These are phyloP conservation scores for Rhodotorula taiwanensis DNA, from an alignment of 768 basidiomycete genomes.

Conservation along the genomic window DNA sequence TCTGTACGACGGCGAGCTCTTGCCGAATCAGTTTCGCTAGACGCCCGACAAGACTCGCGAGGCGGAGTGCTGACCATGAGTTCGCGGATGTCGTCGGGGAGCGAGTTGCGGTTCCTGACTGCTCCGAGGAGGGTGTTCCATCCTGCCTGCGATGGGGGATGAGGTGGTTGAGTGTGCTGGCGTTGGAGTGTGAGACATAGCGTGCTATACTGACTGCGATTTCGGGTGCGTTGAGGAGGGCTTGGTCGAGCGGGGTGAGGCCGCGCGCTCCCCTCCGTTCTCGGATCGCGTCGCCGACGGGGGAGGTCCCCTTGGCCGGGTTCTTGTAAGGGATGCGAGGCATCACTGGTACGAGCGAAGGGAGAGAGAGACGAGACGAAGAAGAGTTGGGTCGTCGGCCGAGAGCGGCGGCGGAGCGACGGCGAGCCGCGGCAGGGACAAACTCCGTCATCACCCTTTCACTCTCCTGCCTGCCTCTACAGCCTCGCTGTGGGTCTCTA, in stretches of 20 bases:
- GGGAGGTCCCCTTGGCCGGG: slow-evolving; percentile 35
- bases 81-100: slow-evolving; percentile 43
- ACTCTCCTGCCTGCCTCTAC: no score
- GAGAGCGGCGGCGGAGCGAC: no score
- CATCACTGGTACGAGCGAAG: no score
- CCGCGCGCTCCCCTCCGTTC: slow-evolving; percentile 42
- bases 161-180: no score
- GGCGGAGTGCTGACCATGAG: no score
- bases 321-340: slow-evolving; percentile 41
- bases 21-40: background rate
- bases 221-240: slow-evolving; percentile 43
- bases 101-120: slow-evolving; percentile 40
- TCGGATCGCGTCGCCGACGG: slow-evolving; percentile 42
- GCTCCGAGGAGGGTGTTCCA: slow-evolving; percentile 44
- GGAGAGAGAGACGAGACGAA: no score
- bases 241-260: slow-evolving; percentile 43
- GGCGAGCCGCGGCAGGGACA: no score
- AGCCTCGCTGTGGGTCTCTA: no score
- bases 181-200: no score
- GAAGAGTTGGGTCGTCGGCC: no score
- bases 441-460: no score
- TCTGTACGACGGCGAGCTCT: slow-evolving; percentile 26
- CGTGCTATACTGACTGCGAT: slow-evolving; percentile 39
- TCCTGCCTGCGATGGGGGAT: slow-evolving; percentile 32
- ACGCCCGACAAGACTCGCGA: no score